Conservation (phyloP, 2,329 filamentous ascomycete genomes). For the Eutypa lata region DNA sequence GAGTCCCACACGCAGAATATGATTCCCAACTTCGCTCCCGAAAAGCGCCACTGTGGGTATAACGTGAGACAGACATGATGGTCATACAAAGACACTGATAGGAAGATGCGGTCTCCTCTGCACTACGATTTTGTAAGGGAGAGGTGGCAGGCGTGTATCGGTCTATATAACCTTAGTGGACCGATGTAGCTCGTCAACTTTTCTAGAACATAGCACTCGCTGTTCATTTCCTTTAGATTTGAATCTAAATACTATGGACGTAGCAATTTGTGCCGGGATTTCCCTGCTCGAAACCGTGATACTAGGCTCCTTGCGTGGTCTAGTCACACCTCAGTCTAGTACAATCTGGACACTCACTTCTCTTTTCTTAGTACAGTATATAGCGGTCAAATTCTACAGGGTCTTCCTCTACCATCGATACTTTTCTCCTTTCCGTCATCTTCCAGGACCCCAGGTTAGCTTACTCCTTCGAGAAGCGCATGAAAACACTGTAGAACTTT, state of each 20-base stretch:
- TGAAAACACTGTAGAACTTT: no score
- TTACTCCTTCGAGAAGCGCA: neutral
- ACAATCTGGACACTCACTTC: neutral
- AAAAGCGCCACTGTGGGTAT: no score
- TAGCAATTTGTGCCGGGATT: neutral
- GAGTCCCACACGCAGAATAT: no score
- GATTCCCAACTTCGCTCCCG: no score
- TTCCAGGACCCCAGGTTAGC: slow-evolving; percentile 14
- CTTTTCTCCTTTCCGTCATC: slow-evolving; percentile 15
- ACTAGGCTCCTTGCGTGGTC: neutral
- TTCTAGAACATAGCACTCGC: no score
- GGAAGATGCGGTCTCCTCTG: no score
- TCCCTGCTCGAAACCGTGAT: neutral
- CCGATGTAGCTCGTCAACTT: no score
- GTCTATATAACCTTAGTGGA: no score
- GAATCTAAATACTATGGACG: neutral
- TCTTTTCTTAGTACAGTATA: slow-evolving; percentile 12
- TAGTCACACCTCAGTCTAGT: neutral
- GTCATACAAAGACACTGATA: no score
- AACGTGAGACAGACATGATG: no score
- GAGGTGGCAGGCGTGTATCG: no score
- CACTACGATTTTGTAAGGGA: no score
- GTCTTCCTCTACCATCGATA: slow-evolving; percentile 15
- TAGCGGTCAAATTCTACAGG: slow-evolving; percentile 11
- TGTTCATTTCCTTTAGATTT: neutral